Base-by-base conservation (phyloP, 306 rosid species). In the Dalbergia oliveri region DNA sequence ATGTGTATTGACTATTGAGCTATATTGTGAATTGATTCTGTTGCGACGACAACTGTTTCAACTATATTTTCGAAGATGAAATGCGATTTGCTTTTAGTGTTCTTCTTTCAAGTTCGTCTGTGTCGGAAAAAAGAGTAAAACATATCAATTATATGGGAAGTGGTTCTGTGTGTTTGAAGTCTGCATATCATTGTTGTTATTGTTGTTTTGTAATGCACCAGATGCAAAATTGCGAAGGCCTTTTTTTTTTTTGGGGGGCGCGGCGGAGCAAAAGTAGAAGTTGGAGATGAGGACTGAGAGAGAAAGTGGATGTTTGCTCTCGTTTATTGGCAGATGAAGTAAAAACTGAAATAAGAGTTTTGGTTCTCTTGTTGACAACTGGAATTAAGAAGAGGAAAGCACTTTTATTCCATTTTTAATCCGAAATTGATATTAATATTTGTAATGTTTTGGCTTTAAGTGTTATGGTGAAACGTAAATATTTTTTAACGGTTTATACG, bases 31-130 rank as follows among this genome's bases (percentile, higher is more conserved):
- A 16, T 63, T 41, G 15, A 13, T 62, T 71, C 23, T 50, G 64
- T 66, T 72, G 44, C 23, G 57, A 31, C 63, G 15, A 41, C 26
- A 12, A 37, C 54, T 4, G 41, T 60, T n/a, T 1, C 47, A 31
- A 53, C 56, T 12, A 49, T 62, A 80, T 43, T 65, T 80, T 74
- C 50, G 35, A 66, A 45, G 59, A 9, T 59, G 80, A 59, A 67
- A 23, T 8, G 16, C n/a, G 8, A 23, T 14, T 66, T 77, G 72
- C 31, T 53, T 65, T 26, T 35, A 18, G 51, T 41, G 5, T 37
- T 58, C 1, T 49, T 76, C 80, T 73, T 5, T 16, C 26, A 15
- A 49, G 45, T 37, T 54, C 39, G 59, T 3, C 11, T 26, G 59
- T 11, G 21, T 47, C 16, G 4, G 4, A 47, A 5, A 51, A 18